phyloP scores from a whole-genome alignment of 2,329 filamentous ascomycete species.

The Rutstroemia sp. region DNA sequence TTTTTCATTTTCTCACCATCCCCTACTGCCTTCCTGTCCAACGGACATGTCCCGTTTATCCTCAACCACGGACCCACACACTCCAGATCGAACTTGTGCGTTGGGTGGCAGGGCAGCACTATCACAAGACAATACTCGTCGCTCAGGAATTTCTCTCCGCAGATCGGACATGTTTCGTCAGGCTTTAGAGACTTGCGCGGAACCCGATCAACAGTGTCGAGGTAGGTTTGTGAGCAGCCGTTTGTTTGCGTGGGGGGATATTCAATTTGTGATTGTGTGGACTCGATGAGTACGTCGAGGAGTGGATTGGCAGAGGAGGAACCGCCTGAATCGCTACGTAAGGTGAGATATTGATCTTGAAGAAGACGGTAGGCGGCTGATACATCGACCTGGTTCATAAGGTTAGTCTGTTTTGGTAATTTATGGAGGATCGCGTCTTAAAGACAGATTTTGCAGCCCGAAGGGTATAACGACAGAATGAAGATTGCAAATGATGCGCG shows the following conservation, averaged over 20 bases:
- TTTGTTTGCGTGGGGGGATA: slow-evolving; percentile 42
- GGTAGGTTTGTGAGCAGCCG: slow-evolving; percentile 51
- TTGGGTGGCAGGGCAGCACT: slow-evolving; percentile 52
- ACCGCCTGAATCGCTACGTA: slow-evolving; percentile 40
- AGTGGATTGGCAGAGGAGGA: slow-evolving; percentile 34
- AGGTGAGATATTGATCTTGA: slow-evolving; percentile 49
- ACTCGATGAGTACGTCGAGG: slow-evolving; percentile 41
- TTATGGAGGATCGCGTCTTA: background rate
- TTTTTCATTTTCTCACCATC: slow-evolving; percentile 38
- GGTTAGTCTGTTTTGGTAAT: background rate
- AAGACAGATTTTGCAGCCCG: background rate
- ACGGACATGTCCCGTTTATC: slow-evolving; percentile 56
- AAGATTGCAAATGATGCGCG: no score
- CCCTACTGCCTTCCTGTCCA: slow-evolving; percentile 53
- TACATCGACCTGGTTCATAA: slow-evolving; percentile 37
- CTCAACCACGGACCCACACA: slow-evolving; percentile 59
- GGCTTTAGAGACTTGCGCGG: slow-evolving; percentile 39
- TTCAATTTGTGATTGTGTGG: slow-evolving; percentile 44
- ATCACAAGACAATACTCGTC: slow-evolving; percentile 57
- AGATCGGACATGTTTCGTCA: slow-evolving; percentile 54
- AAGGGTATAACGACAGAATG: background rate
- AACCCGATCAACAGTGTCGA: slow-evolving; percentile 54
- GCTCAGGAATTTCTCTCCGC: slow-evolving; percentile 53
- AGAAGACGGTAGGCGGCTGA: slow-evolving; percentile 51
- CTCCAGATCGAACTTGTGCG: slow-evolving; percentile 58